Conservation (phyloP, 257 asterid species). For the Solanum paucissectum region DNA sequence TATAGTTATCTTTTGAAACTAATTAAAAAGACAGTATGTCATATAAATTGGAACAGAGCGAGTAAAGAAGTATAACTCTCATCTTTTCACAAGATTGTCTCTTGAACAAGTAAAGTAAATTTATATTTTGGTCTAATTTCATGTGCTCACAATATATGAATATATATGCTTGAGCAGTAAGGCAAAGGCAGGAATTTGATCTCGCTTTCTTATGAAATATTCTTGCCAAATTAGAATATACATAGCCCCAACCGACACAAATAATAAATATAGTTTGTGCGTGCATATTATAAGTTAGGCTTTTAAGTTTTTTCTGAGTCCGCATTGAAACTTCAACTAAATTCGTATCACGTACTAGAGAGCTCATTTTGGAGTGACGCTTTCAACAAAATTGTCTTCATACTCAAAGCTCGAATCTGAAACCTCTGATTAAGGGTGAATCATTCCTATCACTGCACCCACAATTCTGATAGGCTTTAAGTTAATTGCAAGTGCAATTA, state of each 20-base stretch:
- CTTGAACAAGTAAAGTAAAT: neutral
- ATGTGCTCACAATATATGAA: neutral
- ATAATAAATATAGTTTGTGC: neutral
- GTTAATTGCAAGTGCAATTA: neutral
- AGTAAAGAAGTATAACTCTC: neutral
- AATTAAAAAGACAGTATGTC: too few relatives aligned
- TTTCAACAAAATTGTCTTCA: too few relatives aligned
- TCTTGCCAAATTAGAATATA: neutral
- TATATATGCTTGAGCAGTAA: neutral
- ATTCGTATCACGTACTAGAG: too few relatives aligned
- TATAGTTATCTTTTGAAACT: too few relatives aligned
- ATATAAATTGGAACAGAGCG: too few relatives aligned
- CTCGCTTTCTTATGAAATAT: neutral
- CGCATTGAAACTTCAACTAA: rapidly evolving
- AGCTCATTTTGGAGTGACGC: too few relatives aligned
- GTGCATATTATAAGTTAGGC: neutral
- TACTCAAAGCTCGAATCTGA: too few relatives aligned
- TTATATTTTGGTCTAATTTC: neutral
- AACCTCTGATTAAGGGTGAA: too few relatives aligned
- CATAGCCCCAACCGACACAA: neutral
- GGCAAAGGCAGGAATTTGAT: neutral
- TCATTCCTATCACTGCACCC: too few relatives aligned
- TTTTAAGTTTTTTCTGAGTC: neutral
- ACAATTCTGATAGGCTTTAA: neutral
- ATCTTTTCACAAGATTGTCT: neutral